These are phyloP conservation scores for Odonthalia washingtoniensis DNA, from an alignment of 31 red algal genomes.

Conservation along the genomic window DNA sequence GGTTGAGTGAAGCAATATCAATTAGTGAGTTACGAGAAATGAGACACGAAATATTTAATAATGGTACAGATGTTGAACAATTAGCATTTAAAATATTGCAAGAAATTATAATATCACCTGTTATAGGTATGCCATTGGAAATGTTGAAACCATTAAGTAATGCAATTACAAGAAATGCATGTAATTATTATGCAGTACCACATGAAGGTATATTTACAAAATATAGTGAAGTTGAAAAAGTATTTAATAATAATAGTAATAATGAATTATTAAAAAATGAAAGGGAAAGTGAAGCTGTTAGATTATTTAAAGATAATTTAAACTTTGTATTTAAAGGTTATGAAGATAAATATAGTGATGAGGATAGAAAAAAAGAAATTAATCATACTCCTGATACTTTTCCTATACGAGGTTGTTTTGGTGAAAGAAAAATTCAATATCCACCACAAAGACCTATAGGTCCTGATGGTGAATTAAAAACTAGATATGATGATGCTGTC, in stretches of 20 bases:
- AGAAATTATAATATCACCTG: conserved; percentile 44
- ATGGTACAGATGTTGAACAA: conserved; percentile 41
- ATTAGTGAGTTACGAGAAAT: conserved; percentile 44
- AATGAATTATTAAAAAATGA: conserved; percentile 12
- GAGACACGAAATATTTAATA: conserved; percentile 17
- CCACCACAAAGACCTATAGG: too few relatives aligned
- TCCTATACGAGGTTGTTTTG: neutral
- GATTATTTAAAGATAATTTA: conserved; percentile 34
- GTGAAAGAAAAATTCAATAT: neutral
- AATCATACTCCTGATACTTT: too few relatives aligned
- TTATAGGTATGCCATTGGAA: conserved; percentile 2
- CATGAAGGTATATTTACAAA: neutral
- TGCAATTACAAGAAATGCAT: neutral
- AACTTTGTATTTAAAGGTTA: conserved; percentile 5
- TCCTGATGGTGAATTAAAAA: neutral
- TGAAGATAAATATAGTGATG: neutral
- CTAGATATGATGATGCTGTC: conserved; percentile 14
- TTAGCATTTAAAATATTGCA: conserved; percentile 48
- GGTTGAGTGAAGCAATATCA: conserved; percentile 20
- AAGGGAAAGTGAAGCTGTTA: conserved; percentile 17
- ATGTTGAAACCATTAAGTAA: neutral
- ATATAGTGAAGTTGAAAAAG: neutral
- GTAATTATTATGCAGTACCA: conserved; percentile 10
- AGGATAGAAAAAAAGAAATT: neutral
- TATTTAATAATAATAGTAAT: conserved; percentile 1